A percentile compares a stretch with the other conserved stretches of the same genome.
phyloP scores from a whole-genome alignment of 495 filamentous ascomycete species.

The Cenococcum geophilum region DNA sequence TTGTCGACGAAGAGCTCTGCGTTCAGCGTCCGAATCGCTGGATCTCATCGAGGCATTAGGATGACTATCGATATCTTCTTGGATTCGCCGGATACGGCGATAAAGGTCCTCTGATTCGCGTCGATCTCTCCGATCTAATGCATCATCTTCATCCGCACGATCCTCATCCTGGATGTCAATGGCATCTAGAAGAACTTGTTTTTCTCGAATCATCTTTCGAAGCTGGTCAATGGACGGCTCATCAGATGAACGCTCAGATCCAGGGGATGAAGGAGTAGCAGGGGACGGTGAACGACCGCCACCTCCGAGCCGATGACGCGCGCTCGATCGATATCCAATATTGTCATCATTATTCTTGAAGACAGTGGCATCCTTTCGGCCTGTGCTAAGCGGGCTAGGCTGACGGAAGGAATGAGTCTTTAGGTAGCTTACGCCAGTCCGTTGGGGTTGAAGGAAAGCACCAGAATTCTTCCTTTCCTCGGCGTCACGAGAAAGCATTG shows the following conservation, averaged over 20 bases:
- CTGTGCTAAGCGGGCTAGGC: conserved; percentile 41
- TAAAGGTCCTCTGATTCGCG: conserved; percentile 93
- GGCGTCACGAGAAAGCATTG: conserved; percentile 83
- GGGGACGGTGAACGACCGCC: conserved; percentile 69
- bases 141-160: conserved; percentile 82
- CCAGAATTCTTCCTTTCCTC: conserved; percentile 76
- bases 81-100: conserved; percentile 82
- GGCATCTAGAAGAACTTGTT: conserved; percentile 91
- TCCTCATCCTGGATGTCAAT: conserved; percentile 96
- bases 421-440: conserved; percentile 95
- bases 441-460: conserved; percentile 82
- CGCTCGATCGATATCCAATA: conserved; percentile 79
- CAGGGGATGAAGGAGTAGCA: conserved; percentile 61
- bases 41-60: conserved; percentile 69
- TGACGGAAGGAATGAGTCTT: conserved; percentile 89
- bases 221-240: conserved; percentile 83
- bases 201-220: conserved; percentile 88
- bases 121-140: conserved; percentile 81
- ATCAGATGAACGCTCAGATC: conserved; percentile 63
- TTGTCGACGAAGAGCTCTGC: conserved; percentile 77
- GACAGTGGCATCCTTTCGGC: conserved; percentile 88
- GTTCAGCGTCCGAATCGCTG: conserved; percentile 78
- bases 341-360: conserved; percentile 93
- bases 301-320: conserved; percentile 73
- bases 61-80: conserved; percentile 93